Conservation (phyloP, 352 stramenopile species). For the Pythium pyrilobum region DNA sequence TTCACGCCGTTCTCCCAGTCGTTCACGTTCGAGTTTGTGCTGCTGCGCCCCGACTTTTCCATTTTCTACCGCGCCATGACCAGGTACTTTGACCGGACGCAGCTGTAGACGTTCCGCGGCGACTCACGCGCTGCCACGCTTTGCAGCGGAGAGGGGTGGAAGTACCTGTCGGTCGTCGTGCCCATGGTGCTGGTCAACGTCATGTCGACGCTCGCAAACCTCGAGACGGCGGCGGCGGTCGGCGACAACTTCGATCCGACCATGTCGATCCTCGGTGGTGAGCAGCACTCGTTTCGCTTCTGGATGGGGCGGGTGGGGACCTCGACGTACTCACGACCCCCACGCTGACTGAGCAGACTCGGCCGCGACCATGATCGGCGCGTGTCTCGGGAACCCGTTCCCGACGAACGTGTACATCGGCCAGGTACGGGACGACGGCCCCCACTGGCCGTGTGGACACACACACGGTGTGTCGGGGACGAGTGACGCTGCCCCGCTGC, state of each 20-base stretch:
- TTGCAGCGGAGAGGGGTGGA: slow-evolving; percentile 26
- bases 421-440: slow-evolving; percentile 12
- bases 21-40: slow-evolving; percentile 21
- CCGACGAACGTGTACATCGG: slow-evolving; percentile 40
- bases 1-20: slow-evolving; percentile 27
- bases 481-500: too few species aligned
- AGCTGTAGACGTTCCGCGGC: not conserved
- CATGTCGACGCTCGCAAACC: slow-evolving; percentile 33
- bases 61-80: slow-evolving; percentile 22
- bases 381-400: slow-evolving; percentile 34
- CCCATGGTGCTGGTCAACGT: slow-evolving; percentile 45
- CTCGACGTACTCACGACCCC: too few species aligned
- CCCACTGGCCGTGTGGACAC: too few species aligned
- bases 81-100: slow-evolving; percentile 8
- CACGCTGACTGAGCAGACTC: slow-evolving; percentile 17
- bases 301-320: not conserved
- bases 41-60: slow-evolving; percentile 13
- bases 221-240: slow-evolving; percentile 32
- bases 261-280: slow-evolving; percentile 26
- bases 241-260: slow-evolving; percentile 37
- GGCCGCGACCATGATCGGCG: slow-evolving; percentile 30
- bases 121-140: not conserved
- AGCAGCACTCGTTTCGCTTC: not conserved
- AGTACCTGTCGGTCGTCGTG: slow-evolving; percentile 36
- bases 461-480: too few species aligned